Evolutionary conservation across 345 rosid genomes (phyloP), one percentile per base, ranked within the genome.

Genomic region (Noccaea caerulescens): DNA sequence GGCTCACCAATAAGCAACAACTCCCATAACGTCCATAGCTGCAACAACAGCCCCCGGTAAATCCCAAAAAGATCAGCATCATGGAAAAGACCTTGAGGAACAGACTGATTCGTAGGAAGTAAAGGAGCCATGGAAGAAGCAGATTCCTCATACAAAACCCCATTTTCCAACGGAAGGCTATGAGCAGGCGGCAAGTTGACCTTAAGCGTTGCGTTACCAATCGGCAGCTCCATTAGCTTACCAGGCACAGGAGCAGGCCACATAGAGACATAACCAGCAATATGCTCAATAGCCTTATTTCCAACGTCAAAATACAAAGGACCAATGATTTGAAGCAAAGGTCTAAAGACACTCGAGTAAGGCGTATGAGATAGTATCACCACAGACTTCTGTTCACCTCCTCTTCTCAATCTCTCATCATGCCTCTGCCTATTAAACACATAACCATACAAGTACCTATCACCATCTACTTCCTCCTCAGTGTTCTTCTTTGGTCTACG

Each of bases 21-120:
- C 58, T 94, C 99, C 99, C 99, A 94, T 43, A 94, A 46, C 32
- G 87, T 76, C 99, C 99, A 94, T 63, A 94, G 88, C 84, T 92
- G 97, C 84, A 90, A 67, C 37, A 94, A 68, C 57, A 94, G 82
- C 8, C 98, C 98, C 54, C 89, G 77, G 66, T 88, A 94, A 62
- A 83, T 68, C 50, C 98, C 97, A 58, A 94, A 94, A 49, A 94
- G 70, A 88, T 94, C 97, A 3, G 96, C 87, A 69, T 94, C 99
- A 52, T 94, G 99, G 81, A 94, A 94, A 32, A 94, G 88, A 60
- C 98, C 99, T 62, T 92, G 97, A 6, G 99, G 99, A 49, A 89
- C 80, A 58, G 93, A 88, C 80, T 88, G 98, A 77, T 94, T 92
- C 12, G 82, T 83, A 20, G 97, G 99, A 78, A 94, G 97, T 16